These are phyloP conservation scores for Periconia digitata DNA, from an alignment of 2,329 filamentous ascomycete genomes.

Conservation along the genomic window DNA sequence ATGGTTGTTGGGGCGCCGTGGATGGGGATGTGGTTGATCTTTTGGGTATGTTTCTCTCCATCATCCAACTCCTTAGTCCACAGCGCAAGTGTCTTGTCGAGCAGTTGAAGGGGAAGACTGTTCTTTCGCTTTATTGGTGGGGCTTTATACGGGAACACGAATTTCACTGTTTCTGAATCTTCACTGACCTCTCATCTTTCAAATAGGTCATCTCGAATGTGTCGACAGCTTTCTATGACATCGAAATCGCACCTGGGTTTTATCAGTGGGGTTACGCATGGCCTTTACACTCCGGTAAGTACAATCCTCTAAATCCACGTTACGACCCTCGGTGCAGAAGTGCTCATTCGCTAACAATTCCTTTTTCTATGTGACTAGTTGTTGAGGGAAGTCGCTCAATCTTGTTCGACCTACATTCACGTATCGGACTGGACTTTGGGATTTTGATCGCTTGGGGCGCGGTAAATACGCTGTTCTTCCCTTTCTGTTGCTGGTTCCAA, in stretches of 20 bases:
- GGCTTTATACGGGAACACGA: too few species aligned
- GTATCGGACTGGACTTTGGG: constrained; percentile 63
- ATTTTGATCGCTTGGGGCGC: constrained; percentile 61
- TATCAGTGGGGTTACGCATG: constrained; percentile 66
- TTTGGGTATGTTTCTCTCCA: too few species aligned
- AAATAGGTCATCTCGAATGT: constrained; percentile 70
- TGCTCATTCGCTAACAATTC: constrained; percentile 4
- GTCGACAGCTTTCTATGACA: constrained; percentile 59
- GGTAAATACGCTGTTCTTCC: constrained; percentile 57
- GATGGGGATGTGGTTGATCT: constrained; percentile 65
- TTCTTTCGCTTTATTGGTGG: too few species aligned
- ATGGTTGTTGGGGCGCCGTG: constrained; percentile 65
- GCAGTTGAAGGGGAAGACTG: too few species aligned
- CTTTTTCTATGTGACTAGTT: constrained; percentile 39
- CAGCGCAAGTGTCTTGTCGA: too few species aligned
- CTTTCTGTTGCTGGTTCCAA: constrained; percentile 49
- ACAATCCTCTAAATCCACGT: background rate
- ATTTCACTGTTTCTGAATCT: too few species aligned
- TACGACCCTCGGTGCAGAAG: background rate
- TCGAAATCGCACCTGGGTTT: constrained; percentile 61
- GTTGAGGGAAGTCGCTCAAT: constrained; percentile 63
- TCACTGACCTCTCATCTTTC: too few species aligned
- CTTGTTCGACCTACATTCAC: constrained; percentile 60
- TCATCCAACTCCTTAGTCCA: too few species aligned
- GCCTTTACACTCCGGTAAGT: constrained; percentile 61